Conservation (phyloP, 116 monocot species). For the Papilionanthe hybrid region DNA sequence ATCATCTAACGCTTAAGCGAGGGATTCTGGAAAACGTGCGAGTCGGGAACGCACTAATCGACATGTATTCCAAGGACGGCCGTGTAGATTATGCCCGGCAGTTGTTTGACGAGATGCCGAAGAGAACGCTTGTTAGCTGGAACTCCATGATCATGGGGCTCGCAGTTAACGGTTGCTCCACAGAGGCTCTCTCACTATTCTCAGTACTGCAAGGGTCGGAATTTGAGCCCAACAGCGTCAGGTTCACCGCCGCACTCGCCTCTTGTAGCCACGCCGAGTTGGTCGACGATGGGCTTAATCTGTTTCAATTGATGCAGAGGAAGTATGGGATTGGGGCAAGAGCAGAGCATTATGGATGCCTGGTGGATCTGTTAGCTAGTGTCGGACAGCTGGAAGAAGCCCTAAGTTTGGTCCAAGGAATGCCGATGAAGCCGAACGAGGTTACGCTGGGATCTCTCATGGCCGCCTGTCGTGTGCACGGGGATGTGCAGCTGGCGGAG, state of each 20-base stretch:
- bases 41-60: conserved; percentile 39
- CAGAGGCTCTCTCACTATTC: conserved; percentile 34
- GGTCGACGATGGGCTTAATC: conserved; percentile 35
- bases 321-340: conserved; percentile 14
- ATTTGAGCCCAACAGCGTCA: conserved; percentile 33
- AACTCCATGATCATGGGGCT: conserved; percentile 57
- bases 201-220: conserved; percentile 18
- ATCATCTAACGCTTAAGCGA: conserved; percentile 10
- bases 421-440: conserved; percentile 48
- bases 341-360: conserved; percentile 58
- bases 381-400: conserved; percentile 48
- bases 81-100: conserved; percentile 30
- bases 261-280: conserved; percentile 51
- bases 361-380: conserved; percentile 52
- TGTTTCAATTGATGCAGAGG: conserved; percentile 30
- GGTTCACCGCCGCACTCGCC: conserved; percentile 40
- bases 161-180: conserved; percentile 31
- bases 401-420: conserved; percentile 21
- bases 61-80: conserved; percentile 55
- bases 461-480: conserved; percentile 40
- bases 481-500: conserved; percentile 40
- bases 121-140: conserved; percentile 39
- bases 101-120: conserved; percentile 29
- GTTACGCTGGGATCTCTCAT: conserved; percentile 47
- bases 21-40: conserved; percentile 16